These are phyloP conservation scores for Poronia punctata DNA, from an alignment of 495 filamentous ascomycete species.

Conservation along the genomic window DNA sequence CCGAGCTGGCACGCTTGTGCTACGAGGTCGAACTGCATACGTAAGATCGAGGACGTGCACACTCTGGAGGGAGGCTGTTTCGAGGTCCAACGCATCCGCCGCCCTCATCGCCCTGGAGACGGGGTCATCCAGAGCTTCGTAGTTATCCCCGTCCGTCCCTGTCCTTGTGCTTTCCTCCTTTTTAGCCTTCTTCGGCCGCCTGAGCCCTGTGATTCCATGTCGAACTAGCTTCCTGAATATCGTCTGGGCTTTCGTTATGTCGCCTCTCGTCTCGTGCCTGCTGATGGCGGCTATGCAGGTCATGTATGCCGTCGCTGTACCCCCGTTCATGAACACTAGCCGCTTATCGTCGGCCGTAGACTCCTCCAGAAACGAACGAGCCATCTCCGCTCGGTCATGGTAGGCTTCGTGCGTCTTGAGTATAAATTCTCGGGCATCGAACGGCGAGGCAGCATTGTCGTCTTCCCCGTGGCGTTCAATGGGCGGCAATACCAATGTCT, in stretches of 20 bases:
- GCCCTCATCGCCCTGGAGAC: slow-evolving; percentile 41
- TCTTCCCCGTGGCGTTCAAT: slow-evolving; percentile 31
- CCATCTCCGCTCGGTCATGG: slow-evolving; percentile 32
- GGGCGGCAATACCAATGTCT: slow-evolving; percentile 41
- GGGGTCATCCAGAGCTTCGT: slow-evolving; percentile 25
- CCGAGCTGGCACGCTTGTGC: slow-evolving; percentile 28
- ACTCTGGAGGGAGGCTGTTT: slow-evolving; percentile 38
- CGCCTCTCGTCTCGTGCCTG: slow-evolving; percentile 33
- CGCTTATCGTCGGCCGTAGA: slow-evolving; percentile 34
- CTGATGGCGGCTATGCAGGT: slow-evolving; percentile 38
- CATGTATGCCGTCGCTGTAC: slow-evolving; percentile 38
- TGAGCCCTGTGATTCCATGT: slow-evolving; percentile 33
- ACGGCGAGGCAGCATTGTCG: slow-evolving; percentile 11
- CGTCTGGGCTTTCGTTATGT: slow-evolving; percentile 34
- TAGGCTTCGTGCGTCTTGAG: slow-evolving; percentile 35
- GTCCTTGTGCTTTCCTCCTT: neutral
- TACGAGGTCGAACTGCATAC: slow-evolving; percentile 22
- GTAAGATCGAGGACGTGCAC: slow-evolving; percentile 32
- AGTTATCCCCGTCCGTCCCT: slow-evolving; percentile 3
- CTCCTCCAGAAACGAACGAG: slow-evolving; percentile 36
- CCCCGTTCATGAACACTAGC: slow-evolving; percentile 46
- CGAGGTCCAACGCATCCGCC: slow-evolving; percentile 41
- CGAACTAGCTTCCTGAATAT: slow-evolving; percentile 38
- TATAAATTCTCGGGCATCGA: slow-evolving; percentile 34
- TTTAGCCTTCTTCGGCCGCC: slow-evolving; percentile 5